Base-by-base conservation (phyloP, 1,284 basidiomycete genomes). In the Puccinia hordei region DNA sequence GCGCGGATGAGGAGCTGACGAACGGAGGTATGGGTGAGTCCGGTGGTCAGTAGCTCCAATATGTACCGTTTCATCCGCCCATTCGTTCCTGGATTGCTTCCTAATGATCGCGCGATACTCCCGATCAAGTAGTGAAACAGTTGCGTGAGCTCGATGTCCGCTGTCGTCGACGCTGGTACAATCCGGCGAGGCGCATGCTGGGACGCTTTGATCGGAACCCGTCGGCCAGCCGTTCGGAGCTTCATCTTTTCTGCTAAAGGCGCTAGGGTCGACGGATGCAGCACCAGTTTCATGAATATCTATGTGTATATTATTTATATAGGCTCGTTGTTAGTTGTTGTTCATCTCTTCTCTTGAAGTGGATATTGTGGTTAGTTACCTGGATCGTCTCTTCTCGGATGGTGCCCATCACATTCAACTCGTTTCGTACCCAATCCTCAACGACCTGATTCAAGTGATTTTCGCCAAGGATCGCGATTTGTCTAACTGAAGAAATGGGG, bases 351-450 rank as follows among this genome's bases (percentile, higher is more conserved):
- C 10, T 33, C 24, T 27, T 33, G 17, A n/a, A 3, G 22, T n/a
- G 49, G 5, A 19, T 51, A n/a, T 38, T 12, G 19, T 22, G 19
- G 13, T 35, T 12, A 12, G 30, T 9, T 55, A 77, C 74, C 49
- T 77, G 30, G 61, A 77, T 77, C 38, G 74, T 77, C 33, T 77
- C 51, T 55, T 77, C 74, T 6, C 74, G 33, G 30, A 77, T 68
- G 24, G 74, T 77, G 12, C 74, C 74, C 74, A 77, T 77, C 13
- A 77, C 74, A 55, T 77, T 77, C 0, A 77, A n/a, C n/a, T 77
- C 74, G 51, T 77, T 77, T 13, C 74, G 22, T 0, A 68, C 35
- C 74, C 74, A 77, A 3, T 77, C 63, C 38, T 77, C 74, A 0
- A 55, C 46, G 61, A 77, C 49, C 17, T 24, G 49, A 2, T 77